These are phyloP conservation scores for Micractinium conductrix DNA, from an alignment of 139 green algal species.

Conservation along the genomic window DNA sequence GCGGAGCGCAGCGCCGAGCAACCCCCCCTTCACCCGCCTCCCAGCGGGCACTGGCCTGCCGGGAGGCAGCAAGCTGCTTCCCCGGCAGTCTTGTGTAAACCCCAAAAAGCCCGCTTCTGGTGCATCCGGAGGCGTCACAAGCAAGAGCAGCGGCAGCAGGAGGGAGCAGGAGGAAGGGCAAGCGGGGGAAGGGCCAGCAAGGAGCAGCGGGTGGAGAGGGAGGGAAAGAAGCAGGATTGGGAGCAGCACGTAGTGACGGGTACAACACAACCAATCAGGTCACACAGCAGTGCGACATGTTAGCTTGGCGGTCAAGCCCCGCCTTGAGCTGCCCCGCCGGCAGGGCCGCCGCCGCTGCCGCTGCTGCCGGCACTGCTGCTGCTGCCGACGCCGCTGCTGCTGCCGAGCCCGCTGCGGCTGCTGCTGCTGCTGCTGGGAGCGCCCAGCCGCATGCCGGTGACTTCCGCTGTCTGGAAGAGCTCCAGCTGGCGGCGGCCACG, in stretches of 20 bases:
- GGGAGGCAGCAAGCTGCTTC: not conserved
- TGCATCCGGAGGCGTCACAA: not conserved
- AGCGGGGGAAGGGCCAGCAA: not conserved
- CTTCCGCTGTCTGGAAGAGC: constrained; percentile 3
- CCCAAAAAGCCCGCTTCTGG: not conserved
- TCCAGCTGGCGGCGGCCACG: constrained; percentile 43
- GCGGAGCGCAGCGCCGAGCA: constrained; percentile 2
- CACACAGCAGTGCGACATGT: not conserved
- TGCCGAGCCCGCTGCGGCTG: not conserved
- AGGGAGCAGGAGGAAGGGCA: not conserved
- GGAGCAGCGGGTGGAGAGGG: not conserved
- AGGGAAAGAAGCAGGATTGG: not conserved
- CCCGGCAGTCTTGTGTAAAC: constrained; percentile 9
- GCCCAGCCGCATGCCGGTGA: constrained; percentile 9
- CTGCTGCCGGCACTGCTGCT: not conserved
- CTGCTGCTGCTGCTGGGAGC: not conserved
- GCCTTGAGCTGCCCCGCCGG: no score
- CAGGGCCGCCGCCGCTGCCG: not conserved
- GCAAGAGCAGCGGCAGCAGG: not conserved
- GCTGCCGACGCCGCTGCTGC: not conserved
- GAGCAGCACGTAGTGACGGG: not conserved
- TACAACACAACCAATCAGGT: not conserved
- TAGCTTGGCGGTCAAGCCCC: not conserved
- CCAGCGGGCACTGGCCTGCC: not conserved
- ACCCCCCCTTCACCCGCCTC: not conserved